Conservation (phyloP, 805 yeast genomes). For the Peterozyma xylosa region DNA sequence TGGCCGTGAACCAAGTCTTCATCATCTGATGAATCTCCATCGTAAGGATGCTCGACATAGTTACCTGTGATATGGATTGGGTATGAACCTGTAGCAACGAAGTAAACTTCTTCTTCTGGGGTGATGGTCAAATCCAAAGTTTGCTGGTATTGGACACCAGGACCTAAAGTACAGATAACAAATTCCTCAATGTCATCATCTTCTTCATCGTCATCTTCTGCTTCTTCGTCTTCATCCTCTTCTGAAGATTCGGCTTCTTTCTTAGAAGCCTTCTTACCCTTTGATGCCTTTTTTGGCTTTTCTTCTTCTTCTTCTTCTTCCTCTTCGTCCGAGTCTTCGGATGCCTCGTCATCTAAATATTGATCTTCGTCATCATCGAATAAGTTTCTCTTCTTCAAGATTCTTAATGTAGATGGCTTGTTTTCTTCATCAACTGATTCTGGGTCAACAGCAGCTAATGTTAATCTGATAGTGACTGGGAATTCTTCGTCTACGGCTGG, state of each 20-base stretch:
- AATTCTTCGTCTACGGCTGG: slow-evolving; percentile 81
- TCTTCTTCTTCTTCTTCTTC: slow-evolving; percentile 24
- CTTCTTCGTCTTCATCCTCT: slow-evolving; percentile 43
- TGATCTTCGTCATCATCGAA: slow-evolving; percentile 35
- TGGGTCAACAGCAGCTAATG: slow-evolving; percentile 95
- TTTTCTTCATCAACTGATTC: slow-evolving; percentile 73
- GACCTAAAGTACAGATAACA: slow-evolving; percentile 85
- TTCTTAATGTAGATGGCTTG: slow-evolving; percentile 84
- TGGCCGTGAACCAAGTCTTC: slow-evolving; percentile 38
- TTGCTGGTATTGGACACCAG: slow-evolving; percentile 82
- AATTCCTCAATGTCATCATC: slow-evolving; percentile 79
- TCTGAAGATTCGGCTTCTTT: slow-evolving; percentile 38
- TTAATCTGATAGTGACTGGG: slow-evolving; percentile 85
- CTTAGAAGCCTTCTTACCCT: slow-evolving; percentile 26
- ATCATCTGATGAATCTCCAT: slow-evolving; percentile 50
- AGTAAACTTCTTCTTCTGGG: slow-evolving; percentile 90
- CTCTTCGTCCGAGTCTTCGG: slow-evolving; percentile 20
- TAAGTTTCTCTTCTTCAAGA: slow-evolving; percentile 61
- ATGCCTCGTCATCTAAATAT: slow-evolving; percentile 12
- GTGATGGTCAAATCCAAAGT: slow-evolving; percentile 81
- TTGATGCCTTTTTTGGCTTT: slow-evolving; percentile 22
- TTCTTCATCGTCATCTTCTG: slow-evolving; percentile 50
- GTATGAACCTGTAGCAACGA: slow-evolving; percentile 94
- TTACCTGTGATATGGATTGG: slow-evolving; percentile 90
- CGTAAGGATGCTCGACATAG: slow-evolving; percentile 93